phyloP scores from a whole-genome alignment of 495 filamentous ascomycete genomes.

The Amphirosellinia nigrospora region DNA sequence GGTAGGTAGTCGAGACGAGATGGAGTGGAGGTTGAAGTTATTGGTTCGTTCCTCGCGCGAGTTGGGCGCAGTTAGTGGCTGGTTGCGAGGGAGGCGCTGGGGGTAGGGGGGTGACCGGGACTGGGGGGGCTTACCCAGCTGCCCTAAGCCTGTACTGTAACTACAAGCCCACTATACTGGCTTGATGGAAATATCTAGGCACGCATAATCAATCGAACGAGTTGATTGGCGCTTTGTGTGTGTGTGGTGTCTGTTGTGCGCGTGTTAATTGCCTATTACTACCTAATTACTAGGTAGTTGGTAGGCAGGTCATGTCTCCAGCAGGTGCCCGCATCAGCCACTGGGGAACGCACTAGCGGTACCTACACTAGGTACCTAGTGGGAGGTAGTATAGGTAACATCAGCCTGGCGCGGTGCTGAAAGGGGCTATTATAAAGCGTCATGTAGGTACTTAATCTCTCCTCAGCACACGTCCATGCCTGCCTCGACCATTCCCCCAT shows the following conservation, averaged over 20 bases:
- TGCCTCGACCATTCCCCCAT: neutral
- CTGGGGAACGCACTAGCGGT: neutral
- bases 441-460: neutral
- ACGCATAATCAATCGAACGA: neutral
- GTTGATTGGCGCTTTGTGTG: constrained; percentile 3
- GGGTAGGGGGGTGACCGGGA: constrained; percentile 4
- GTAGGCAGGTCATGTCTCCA: neutral
- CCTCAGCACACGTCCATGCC: neutral
- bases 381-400: neutral
- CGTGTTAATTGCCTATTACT: neutral
- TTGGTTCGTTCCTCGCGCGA: constrained; percentile 22
- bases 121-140: constrained; percentile 5
- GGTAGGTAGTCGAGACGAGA: constrained; percentile 20
- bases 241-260: neutral
- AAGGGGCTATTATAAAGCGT: constrained; percentile 5
- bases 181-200: neutral
- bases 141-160: neutral
- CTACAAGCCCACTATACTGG: neutral
- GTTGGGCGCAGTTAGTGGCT: constrained; percentile 22
- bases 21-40: constrained; percentile 23
- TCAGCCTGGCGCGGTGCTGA: neutral
- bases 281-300: neutral
- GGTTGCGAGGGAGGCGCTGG: constrained; percentile 10
- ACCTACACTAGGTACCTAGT: neutral
- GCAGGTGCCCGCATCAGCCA: neutral